Conservation (phyloP, 2,329 filamentous ascomycete genomes). For the Cladosporium sp. region DNA sequence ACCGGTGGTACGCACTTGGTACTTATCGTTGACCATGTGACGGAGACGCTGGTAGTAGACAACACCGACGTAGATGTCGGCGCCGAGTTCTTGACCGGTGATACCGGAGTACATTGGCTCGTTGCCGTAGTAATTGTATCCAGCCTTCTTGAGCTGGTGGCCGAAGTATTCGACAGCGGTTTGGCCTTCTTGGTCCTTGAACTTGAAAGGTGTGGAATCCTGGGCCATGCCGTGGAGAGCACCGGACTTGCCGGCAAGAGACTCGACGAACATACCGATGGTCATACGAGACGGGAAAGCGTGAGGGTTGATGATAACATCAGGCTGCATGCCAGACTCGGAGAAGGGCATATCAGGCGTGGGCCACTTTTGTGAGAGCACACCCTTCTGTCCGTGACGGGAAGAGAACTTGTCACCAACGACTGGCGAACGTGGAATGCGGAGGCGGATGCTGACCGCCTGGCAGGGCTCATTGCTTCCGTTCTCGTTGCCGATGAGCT, state of each 20-base stretch:
- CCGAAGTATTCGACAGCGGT: slow-evolving; percentile 94
- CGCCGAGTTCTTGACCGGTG: slow-evolving; percentile 87
- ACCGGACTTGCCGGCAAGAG: slow-evolving; percentile 89
- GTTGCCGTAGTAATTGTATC: slow-evolving; percentile 97
- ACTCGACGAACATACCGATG: slow-evolving; percentile 99
- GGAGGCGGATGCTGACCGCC: slow-evolving; percentile 86
- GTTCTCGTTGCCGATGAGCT: slow-evolving; percentile 79
- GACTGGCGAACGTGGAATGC: slow-evolving; percentile 81
- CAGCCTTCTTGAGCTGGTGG: slow-evolving; percentile 88
- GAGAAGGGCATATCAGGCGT: slow-evolving; percentile 92
- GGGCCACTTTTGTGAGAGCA: slow-evolving; percentile 93
- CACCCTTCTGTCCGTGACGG: slow-evolving; percentile 96
- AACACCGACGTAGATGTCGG: slow-evolving; percentile 93
- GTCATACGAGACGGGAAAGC: slow-evolving; percentile 99
- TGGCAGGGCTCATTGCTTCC: slow-evolving; percentile 82
- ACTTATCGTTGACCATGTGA: slow-evolving; percentile 99
- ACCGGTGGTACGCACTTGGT: slow-evolving; percentile 93
- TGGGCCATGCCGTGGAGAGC: slow-evolving; percentile 93
- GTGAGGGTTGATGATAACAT: slow-evolving; percentile 98
- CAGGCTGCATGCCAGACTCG: slow-evolving; percentile 92
- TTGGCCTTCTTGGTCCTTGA: slow-evolving; percentile 72
- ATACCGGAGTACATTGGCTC: slow-evolving; percentile 98
- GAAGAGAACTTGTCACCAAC: slow-evolving; percentile 99
- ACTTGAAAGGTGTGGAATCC: slow-evolving; percentile 92
- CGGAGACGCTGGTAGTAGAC: slow-evolving; percentile 97